Percentiles rank a stretch among this genome's conserved stretches.
phyloP scores from a whole-genome alignment of 768 basidiomycete genomes.

The Trametes elegans region DNA sequence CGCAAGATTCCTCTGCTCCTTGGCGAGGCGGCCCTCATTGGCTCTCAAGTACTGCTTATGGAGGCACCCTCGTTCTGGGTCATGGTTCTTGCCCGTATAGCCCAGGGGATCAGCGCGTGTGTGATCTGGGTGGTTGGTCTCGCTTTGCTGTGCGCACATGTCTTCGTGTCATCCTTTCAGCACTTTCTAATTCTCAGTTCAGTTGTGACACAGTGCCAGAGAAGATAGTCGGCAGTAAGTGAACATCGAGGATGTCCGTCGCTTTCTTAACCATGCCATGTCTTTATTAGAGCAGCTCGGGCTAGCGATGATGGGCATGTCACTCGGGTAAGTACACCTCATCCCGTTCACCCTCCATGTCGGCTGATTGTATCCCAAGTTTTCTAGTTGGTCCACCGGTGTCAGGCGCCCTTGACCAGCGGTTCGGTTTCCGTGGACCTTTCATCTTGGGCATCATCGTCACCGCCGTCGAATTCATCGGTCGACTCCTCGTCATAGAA shows the following conservation, averaged over 20 bases:
- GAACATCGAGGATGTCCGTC: not conserved
- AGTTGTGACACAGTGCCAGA: conserved; percentile 40
- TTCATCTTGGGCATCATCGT: conserved; percentile 37
- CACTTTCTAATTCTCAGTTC: not conserved
- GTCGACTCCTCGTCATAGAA: conserved; percentile 39
- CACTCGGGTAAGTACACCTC: conserved; percentile 32
- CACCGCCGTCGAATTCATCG: conserved; percentile 34
- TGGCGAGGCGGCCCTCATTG: conserved; percentile 34
- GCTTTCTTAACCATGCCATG: not conserved
- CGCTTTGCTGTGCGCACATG: conserved; percentile 33
- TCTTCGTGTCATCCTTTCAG: not conserved
- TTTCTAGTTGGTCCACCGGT: conserved; percentile 38
- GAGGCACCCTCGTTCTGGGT: conserved; percentile 37
- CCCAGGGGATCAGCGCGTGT: conserved; percentile 41
- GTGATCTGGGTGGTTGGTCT: conserved; percentile 41
- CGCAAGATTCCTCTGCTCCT: conserved; percentile 31
- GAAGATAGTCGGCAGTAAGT: conserved; percentile 32
- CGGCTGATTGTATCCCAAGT: conserved; percentile 19
- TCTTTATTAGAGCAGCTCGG: conserved; percentile 36
- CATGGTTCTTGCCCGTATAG: conserved; percentile 38
- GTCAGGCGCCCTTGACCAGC: conserved; percentile 36
- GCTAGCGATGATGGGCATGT: conserved; percentile 38
- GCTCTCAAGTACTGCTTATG: conserved; percentile 40
- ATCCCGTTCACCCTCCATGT: not conserved
- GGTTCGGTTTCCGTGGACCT: conserved; percentile 38